These are phyloP conservation scores for Neophaeococcomyces mojaviensis DNA, from an alignment of 2,329 filamentous ascomycete genomes.

Conservation along the genomic window DNA sequence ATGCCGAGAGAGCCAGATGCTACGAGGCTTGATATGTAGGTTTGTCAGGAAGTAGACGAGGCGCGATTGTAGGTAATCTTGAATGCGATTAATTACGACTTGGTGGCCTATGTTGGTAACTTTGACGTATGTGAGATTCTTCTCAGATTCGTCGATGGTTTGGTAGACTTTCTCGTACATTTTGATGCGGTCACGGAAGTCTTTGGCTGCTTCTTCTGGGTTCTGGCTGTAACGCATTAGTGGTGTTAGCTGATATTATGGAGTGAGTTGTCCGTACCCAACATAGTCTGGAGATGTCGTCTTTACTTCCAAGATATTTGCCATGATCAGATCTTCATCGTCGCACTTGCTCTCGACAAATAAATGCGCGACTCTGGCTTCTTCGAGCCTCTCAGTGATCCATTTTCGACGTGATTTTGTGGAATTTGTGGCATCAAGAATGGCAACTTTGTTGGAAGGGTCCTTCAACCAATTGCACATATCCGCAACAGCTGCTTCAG, in stretches of 20 bases:
- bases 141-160: constrained; percentile 84
- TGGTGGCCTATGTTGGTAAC: constrained; percentile 93
- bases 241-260: not conserved
- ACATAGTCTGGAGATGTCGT: constrained; percentile 91
- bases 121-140: constrained; percentile 87
- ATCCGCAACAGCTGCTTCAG: constrained; percentile 83
- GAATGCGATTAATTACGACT: constrained; percentile 95
- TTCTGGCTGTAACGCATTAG: constrained; percentile 60
- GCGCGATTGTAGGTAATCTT: constrained; percentile 91
- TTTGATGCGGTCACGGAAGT: constrained; percentile 88
- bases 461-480: constrained; percentile 89
- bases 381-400: constrained; percentile 73
- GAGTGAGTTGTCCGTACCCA: constrained; percentile 10
- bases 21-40: constrained; percentile 89
- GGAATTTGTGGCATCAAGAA: constrained; percentile 94
- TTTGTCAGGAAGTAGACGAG: constrained; percentile 99
- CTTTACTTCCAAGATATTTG: constrained; percentile 96
- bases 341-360: constrained; percentile 98
- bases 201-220: constrained; percentile 78
- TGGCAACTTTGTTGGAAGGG: constrained; percentile 73
- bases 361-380: constrained; percentile 71
- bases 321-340: constrained; percentile 92
- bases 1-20: constrained; percentile 95
- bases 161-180: constrained; percentile 98
- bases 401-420: constrained; percentile 83